These are phyloP conservation scores for Trifolium pratense DNA, from an alignment of 306 rosid species.

Conservation along the genomic window DNA sequence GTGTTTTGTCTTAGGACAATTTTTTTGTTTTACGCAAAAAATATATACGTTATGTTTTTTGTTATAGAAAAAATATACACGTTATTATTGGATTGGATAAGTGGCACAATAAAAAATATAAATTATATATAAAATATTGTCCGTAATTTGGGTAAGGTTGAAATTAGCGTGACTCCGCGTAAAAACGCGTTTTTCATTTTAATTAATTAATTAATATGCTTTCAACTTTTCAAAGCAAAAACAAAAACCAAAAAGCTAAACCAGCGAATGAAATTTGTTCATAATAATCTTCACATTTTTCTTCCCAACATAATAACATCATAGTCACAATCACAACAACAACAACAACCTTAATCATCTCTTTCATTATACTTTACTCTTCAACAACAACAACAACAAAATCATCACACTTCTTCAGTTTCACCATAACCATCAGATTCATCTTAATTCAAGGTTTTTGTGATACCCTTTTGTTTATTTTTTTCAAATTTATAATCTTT, in stretches of 20 bases:
- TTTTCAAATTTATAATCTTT: conserved; percentile 11
- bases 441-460: conserved; percentile 44
- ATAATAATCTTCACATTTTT: not conserved
- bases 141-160: not conserved
- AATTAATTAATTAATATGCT: conserved; percentile 22
- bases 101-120: too few relatives aligned
- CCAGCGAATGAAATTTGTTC: conserved; percentile 31
- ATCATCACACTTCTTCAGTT: conserved; percentile 23
- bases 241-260: conserved; percentile 30
- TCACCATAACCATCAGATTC: conserved; percentile 41
- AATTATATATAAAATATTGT: too few relatives aligned
- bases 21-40: too few relatives aligned
- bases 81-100: too few relatives aligned
- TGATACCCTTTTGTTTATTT: conserved; percentile 3
- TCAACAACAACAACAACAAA: conserved; percentile 34
- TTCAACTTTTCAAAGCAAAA: conserved; percentile 37
- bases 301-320: conserved; percentile 26
- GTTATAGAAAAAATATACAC: too few relatives aligned
- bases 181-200: conserved; percentile 14
- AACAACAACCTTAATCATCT: conserved; percentile 2
- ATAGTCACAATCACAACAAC: conserved; percentile 27
- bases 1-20: too few relatives aligned
- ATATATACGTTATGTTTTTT: too few relatives aligned
- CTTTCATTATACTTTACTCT: conserved; percentile 33
- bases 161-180: not conserved